phyloP scores from a whole-genome alignment of 495 filamentous ascomycete species.

The Mytilinidion resinicola region DNA sequence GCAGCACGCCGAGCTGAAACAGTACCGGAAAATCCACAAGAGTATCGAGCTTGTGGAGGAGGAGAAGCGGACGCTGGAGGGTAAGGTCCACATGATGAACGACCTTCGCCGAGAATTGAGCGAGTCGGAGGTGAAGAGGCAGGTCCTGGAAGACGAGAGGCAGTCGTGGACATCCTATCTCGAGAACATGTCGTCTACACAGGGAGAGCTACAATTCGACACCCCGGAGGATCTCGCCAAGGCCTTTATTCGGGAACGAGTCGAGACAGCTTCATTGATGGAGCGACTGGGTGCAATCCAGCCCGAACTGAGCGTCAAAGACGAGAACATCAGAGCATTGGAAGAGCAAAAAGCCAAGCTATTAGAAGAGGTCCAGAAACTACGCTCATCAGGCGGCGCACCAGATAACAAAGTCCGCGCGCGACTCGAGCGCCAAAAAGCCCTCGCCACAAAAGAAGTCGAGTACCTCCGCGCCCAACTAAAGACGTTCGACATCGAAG shows the following conservation, averaged over 20 bases:
- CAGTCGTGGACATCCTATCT: constrained; percentile 82
- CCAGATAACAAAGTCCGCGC: constrained; percentile 52
- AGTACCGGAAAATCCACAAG: constrained; percentile 69
- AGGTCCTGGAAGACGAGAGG: constrained; percentile 82
- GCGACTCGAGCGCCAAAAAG: constrained; percentile 78
- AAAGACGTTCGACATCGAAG: constrained; percentile 85
- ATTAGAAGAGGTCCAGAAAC: constrained; percentile 62
- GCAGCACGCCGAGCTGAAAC: constrained; percentile 71
- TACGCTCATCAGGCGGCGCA: constrained; percentile 43
- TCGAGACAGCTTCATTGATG: constrained; percentile 68
- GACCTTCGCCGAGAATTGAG: constrained; percentile 66
- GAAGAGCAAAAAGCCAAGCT: constrained; percentile 61
- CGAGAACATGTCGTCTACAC: constrained; percentile 52
- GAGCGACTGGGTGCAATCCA: constrained; percentile 72
- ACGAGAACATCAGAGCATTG: constrained; percentile 64
- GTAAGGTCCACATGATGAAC: constrained; percentile 67
- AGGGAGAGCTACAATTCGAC: constrained; percentile 64
- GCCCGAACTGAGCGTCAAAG: constrained; percentile 73
- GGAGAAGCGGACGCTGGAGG: constrained; percentile 80
- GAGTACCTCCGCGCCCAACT: constrained; percentile 89
- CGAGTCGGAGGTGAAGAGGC: constrained; percentile 73
- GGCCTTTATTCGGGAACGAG: constrained; percentile 71
- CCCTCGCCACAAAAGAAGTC: constrained; percentile 81
- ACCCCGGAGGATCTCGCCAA: constrained; percentile 83
- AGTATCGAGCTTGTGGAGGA: constrained; percentile 92